phyloP scores from a whole-genome alignment of 169 alveolate genomes.

The Haemoproteus tartakovskyi region DNA sequence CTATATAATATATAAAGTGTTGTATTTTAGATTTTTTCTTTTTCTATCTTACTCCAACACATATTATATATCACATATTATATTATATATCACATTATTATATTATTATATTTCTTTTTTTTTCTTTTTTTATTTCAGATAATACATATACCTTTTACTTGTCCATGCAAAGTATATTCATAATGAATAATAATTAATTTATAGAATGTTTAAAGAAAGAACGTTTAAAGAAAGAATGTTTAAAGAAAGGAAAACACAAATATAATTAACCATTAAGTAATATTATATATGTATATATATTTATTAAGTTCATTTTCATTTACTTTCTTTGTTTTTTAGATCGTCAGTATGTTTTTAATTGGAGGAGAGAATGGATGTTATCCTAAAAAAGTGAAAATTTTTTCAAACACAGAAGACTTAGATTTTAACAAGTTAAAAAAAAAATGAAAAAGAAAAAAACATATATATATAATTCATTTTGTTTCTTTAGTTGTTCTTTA shows the following conservation, averaged over 20 bases:
- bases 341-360: slow-evolving; percentile 70
- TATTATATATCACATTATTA: no score
- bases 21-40: background rate
- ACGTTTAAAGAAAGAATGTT: no score
- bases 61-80: no score
- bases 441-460: background rate
- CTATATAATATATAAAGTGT: no score
- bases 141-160: slow-evolving; percentile 70
- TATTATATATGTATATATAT: no score
- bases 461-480: no score
- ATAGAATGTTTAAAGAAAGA: no score
- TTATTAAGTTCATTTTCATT: background rate
- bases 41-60: background rate
- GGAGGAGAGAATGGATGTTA: slow-evolving; percentile 79
- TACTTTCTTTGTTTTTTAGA: slow-evolving; percentile 9
- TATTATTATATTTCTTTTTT: background rate
- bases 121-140: slow-evolving; percentile 45
- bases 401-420: slow-evolving; percentile 72
- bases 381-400: slow-evolving; percentile 74
- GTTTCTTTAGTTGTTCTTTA: no score
- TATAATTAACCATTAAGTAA: no score
- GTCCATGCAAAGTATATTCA: slow-evolving; percentile 81
- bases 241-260: no score
- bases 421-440: slow-evolving; percentile 71
- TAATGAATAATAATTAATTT: no score